Evolutionary conservation across 2,329 filamentous ascomycete species (phyloP), one percentile per base, ranked within the genome.

Genomic region (Teratosphaeriaceae sp.): DNA sequence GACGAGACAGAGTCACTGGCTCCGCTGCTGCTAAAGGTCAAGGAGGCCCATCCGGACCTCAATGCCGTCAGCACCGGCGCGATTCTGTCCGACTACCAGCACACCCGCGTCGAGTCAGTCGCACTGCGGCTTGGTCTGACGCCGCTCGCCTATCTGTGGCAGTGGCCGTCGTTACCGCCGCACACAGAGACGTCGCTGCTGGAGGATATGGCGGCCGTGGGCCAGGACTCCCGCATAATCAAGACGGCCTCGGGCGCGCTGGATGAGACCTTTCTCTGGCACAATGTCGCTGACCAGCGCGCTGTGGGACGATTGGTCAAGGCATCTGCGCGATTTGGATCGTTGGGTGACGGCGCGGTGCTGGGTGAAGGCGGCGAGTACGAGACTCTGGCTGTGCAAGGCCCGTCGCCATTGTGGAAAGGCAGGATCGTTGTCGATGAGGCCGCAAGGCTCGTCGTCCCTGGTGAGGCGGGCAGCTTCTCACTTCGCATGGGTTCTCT

Each of bases 321-420:
- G 48, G 71, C 79, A 1, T 73, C 87, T 60, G 68, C 71, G 38
- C 75, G 79, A 49, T 94, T 94, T 65, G 84, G 84, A 34, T 67
- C 74, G 48, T 69, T 68, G 57, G 70, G 76, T 47, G 68, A 74
- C 49, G 88, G 85, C 0, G 84, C 85, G 7, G 79, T 89, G 8
- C 67, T 97, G 15, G 92, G 92, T 1, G 92, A 97, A 63, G 92
- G 92, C 5, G 92, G 92, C 3, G 92, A 97, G 69, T 97, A 94
- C 64, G 92, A 97, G 74, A 97, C 88, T 22, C 69, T 97, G 40
- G 88, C 92, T 34, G 59, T 97, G 26, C 80, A 88, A 64, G 92
- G 90, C 9, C 90, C 90, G 7, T 56, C 59, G 1, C 68, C 69
- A 38, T 62, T 96, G 46, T 96, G 92, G 74, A 83, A 77, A 65